phyloP scores from a whole-genome alignment of 2,329 filamentous ascomycete species.

The Cladosporium sphaerospermum region DNA sequence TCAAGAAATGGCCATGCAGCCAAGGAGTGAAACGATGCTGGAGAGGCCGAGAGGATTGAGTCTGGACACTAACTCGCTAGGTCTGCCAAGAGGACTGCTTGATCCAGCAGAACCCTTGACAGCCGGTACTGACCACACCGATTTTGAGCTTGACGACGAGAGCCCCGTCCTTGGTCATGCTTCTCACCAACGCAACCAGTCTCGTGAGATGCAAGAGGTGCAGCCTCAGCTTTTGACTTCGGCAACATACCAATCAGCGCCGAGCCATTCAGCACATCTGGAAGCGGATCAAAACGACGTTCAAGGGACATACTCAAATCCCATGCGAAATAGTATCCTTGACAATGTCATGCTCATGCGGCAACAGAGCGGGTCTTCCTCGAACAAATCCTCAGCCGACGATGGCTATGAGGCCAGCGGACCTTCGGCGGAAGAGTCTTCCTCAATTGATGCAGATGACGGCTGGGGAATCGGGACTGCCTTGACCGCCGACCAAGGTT shows the following conservation, averaged over 20 bases:
- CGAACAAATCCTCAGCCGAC: slow-evolving; percentile 25
- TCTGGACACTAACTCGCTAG: slow-evolving; percentile 21
- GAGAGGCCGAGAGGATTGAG: slow-evolving; percentile 17
- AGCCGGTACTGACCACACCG: slow-evolving; percentile 33
- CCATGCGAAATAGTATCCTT: slow-evolving; percentile 18
- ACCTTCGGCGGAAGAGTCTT: slow-evolving; percentile 18
- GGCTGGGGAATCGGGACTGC: slow-evolving; percentile 3
- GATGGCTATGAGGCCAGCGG: slow-evolving; percentile 27
- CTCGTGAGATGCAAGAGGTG: not conserved
- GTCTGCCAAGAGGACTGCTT: slow-evolving; percentile 11
- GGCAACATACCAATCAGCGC: not conserved
- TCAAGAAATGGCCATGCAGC: not conserved
- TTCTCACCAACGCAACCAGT: not conserved
- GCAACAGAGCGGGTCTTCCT: slow-evolving; percentile 24
- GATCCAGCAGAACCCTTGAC: slow-evolving; percentile 24
- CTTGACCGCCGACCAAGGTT: slow-evolving; percentile 22
- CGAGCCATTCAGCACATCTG: not conserved
- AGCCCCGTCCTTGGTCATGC: slow-evolving; percentile 47
- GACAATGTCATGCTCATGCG: slow-evolving; percentile 31
- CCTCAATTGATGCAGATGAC: slow-evolving; percentile 1
- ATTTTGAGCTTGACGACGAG: slow-evolving; percentile 50
- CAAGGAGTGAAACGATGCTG: not conserved
- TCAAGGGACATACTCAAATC: not conserved
- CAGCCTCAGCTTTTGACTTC: slow-evolving; percentile 1
- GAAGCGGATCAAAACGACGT: not conserved